Conservation (phyloP, 2,329 filamentous ascomycete species). For the Aspergillus versicolor region DNA sequence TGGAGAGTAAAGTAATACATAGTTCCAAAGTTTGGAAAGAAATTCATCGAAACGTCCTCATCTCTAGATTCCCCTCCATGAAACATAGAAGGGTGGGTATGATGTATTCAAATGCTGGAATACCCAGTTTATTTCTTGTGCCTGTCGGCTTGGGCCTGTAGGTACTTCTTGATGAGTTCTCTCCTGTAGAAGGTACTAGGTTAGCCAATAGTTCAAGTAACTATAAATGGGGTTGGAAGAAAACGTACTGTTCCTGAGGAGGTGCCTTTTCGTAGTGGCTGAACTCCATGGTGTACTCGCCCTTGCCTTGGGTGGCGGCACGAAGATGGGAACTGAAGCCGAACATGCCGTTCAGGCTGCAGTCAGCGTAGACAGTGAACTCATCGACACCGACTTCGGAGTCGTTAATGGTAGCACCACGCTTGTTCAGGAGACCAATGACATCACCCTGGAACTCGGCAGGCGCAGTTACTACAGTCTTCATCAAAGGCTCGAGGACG, state of each 20-base stretch:
- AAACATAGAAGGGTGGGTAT: constrained; percentile 6
- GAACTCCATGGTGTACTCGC: constrained; percentile 98
- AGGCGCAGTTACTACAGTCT: constrained; percentile 92
- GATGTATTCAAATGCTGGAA: neutral
- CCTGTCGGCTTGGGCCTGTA: constrained; percentile 65
- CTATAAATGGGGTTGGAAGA: neutral
- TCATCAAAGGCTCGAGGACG: constrained; percentile 95
- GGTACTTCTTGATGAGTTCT: constrained; percentile 66
- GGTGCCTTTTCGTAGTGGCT: constrained; percentile 90
- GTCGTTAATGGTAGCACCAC: constrained; percentile 90
- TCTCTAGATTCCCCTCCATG: constrained; percentile 8
- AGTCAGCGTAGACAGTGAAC: constrained; percentile 89
- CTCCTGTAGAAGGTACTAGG: constrained; percentile 44
- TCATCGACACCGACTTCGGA: constrained; percentile 93
- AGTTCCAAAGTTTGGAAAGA: constrained; percentile 10
- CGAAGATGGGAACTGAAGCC: constrained; percentile 89
- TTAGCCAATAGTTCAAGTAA: constrained; percentile 7
- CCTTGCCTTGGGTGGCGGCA: constrained; percentile 95
- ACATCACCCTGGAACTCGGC: constrained; percentile 98
- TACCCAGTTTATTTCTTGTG: constrained; percentile 54
- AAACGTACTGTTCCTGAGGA: constrained; percentile 78
- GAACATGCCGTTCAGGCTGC: constrained; percentile 95
- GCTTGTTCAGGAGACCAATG: constrained; percentile 93
- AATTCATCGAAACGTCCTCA: constrained; percentile 11
- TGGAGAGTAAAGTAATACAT: constrained; percentile 21